A percentile compares a stretch with the other conserved stretches of the same genome.
phyloP scores from a whole-genome alignment of 495 filamentous ascomycete species.

The Podospora conica region DNA sequence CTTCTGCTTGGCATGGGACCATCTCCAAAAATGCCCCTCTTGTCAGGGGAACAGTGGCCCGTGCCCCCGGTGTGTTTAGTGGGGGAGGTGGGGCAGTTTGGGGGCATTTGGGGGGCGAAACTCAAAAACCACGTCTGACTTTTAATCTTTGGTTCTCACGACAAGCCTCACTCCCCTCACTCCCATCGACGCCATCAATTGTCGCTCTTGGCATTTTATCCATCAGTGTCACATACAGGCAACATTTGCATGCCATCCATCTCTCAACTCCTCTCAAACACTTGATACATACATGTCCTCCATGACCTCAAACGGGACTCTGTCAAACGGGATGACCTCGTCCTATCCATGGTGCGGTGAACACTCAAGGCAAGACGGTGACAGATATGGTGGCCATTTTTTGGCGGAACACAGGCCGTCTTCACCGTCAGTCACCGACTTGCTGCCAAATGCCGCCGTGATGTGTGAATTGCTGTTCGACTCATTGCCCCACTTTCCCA shows the following conservation, averaged over 20 bases:
- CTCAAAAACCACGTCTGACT: not conserved
- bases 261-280: not conserved
- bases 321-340: not conserved
- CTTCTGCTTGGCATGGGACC: not conserved
- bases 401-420: not conserved
- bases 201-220: too few species aligned
- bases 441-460: not conserved
- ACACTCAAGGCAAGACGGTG: not conserved
- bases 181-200: not conserved
- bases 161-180: not conserved
- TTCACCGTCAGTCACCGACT: constrained; percentile 3
- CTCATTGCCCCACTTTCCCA: constrained; percentile 15
- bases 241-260: not conserved
- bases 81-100: not conserved
- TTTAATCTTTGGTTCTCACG: not conserved
- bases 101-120: not conserved
- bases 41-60: not conserved
- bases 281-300: too few species aligned
- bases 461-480: constrained; percentile 10
- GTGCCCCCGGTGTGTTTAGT: not conserved
- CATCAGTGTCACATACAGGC: not conserved
- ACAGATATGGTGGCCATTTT: not conserved
- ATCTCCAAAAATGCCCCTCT: not conserved
- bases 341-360: not conserved
- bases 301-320: too few species aligned